phyloP scores from a whole-genome alignment of 371 early-diverging fungal species.

The Coemansia sp. region DNA sequence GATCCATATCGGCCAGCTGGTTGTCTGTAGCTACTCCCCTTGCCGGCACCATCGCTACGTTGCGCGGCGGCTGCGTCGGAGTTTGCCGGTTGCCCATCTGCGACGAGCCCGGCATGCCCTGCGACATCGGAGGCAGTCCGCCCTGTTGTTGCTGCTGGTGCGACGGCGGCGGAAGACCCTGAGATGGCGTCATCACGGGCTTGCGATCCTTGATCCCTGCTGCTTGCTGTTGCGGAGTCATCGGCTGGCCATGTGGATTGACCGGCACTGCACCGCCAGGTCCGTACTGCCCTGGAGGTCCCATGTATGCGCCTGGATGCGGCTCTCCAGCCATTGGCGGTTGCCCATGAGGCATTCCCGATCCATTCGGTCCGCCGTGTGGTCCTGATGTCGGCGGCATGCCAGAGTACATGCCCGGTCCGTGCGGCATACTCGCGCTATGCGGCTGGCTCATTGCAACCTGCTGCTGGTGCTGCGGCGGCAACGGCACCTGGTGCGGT shows the following conservation, averaged over 20 bases:
- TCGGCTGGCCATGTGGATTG: constrained; percentile 35
- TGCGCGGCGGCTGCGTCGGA: constrained; percentile 42
- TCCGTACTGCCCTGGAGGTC: constrained; percentile 25
- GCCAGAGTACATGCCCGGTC: constrained; percentile 38
- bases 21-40: constrained; percentile 21
- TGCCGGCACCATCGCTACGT: constrained; percentile 20
- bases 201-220: constrained; percentile 44
- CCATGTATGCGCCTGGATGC: constrained; percentile 44
- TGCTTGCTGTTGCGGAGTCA: constrained; percentile 39
- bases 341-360: constrained; percentile 35
- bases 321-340: constrained; percentile 28
- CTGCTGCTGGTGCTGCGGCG: constrained; percentile 12
- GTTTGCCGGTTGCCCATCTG: constrained; percentile 43
- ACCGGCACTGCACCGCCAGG: constrained; percentile 29
- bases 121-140: constrained; percentile 5
- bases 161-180: constrained; percentile 22
- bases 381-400: constrained; percentile 34
- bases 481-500: constrained; percentile 6
- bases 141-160: constrained; percentile 28
- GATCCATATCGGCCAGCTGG: constrained; percentile 78
- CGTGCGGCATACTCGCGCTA: constrained; percentile 31
- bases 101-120: constrained; percentile 12
- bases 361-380: constrained; percentile 38
- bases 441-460: constrained; percentile 34
- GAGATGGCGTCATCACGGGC: constrained; percentile 34